Evolutionary conservation across 1,284 basidiomycete species (phyloP).

Genomic region (Tilletia caries): DNA sequence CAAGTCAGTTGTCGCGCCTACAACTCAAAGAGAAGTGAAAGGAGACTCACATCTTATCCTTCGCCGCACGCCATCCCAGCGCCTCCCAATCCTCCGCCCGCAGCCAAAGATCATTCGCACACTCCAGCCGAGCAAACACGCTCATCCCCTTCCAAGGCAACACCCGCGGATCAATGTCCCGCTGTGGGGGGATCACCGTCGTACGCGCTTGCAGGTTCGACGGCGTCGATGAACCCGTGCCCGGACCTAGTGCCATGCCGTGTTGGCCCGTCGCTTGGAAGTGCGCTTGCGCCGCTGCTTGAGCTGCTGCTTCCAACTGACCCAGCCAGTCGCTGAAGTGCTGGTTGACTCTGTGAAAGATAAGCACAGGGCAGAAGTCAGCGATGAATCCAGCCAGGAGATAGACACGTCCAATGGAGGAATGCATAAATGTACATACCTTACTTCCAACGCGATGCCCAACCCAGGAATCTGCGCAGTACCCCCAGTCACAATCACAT

Average conservation of each 20-base stretch:
- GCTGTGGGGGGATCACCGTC: constrained; percentile 86
- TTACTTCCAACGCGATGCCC: constrained; percentile 49
- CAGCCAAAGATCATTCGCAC: constrained; percentile 80
- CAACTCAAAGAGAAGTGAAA: too few species aligned
- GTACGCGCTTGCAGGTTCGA: constrained; percentile 43
- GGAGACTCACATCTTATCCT: constrained; percentile 53
- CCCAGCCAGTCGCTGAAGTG: constrained; percentile 23
- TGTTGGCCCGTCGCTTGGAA: not conserved
- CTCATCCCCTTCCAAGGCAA: constrained; percentile 92
- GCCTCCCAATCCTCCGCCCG: constrained; percentile 76
- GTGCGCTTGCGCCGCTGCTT: constrained; percentile 27
- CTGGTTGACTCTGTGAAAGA: constrained; percentile 16
- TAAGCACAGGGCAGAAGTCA: constrained; percentile 17
- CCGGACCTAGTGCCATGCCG: not conserved
- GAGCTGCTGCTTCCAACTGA: constrained; percentile 25
- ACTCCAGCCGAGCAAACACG: constrained; percentile 89
- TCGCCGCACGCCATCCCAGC: constrained; percentile 58
- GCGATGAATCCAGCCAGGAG: not conserved
- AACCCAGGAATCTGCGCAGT: constrained; percentile 62
- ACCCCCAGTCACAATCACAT: constrained; percentile 80
- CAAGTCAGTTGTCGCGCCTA: too few species aligned
- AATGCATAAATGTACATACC: constrained; percentile 25
- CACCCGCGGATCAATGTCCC: constrained; percentile 83
- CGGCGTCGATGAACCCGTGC: not conserved
- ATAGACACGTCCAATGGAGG: not conserved